phyloP scores from a whole-genome alignment of 495 filamentous ascomycete species.

The Trichocladium uniseriatum region DNA sequence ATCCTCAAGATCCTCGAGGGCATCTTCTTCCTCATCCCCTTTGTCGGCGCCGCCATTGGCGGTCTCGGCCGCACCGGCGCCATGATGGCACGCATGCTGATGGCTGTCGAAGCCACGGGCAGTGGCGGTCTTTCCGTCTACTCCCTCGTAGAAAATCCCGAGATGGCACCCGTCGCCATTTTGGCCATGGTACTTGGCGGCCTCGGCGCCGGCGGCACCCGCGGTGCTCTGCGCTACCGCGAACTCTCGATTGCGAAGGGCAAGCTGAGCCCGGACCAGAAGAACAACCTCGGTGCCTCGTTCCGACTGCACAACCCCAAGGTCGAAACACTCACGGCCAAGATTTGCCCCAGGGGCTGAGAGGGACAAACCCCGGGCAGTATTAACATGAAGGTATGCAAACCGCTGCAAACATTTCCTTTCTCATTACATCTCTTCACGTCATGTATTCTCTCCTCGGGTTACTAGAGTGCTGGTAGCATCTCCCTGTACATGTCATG shows the following conservation, averaged over 20 bases:
- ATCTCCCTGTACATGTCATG: too few species aligned
- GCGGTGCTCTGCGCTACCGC: background rate
- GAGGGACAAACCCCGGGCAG: too few species aligned
- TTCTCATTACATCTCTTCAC: too few species aligned
- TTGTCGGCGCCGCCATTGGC: background rate
- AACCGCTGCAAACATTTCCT: background rate
- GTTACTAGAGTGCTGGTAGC: too few species aligned
- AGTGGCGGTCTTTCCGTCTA: background rate
- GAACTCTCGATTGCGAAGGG: background rate
- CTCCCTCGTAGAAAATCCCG: background rate
- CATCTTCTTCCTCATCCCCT: conserved; percentile 12
- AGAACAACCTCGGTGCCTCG: background rate
- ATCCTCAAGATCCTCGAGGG: conserved; percentile 17
- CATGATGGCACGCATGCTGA: background rate
- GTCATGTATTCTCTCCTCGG: too few species aligned
- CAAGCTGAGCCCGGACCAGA: background rate
- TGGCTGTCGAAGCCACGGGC: background rate
- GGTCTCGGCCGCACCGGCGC: background rate
- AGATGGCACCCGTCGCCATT: conserved; percentile 1
- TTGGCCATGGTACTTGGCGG: conserved; percentile 2
- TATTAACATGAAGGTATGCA: background rate
- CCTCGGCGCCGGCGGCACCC: background rate
- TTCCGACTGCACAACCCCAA: background rate
- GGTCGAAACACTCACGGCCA: background rate
- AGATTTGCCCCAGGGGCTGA: background rate